A percentile compares a stretch with the other conserved stretches of the same genome.
Conservation (phyloP, 163 green algal genomes). For the Volvox carteri region DNA sequence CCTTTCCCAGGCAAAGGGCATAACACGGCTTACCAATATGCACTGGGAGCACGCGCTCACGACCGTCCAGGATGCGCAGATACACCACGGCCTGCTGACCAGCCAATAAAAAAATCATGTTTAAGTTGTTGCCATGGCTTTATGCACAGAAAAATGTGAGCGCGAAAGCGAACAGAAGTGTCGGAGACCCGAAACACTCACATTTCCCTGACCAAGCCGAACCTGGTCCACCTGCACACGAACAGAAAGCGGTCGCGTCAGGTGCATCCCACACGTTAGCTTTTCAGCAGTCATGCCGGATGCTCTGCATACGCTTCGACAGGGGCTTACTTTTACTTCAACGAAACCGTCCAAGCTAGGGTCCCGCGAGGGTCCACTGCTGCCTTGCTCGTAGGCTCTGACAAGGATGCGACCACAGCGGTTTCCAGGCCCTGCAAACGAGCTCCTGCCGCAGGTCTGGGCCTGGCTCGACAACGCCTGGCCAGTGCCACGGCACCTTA, state of each 20-base stretch:
- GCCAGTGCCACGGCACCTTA: neutral
- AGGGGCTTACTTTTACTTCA: constrained; percentile 37
- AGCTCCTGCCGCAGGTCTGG: neutral
- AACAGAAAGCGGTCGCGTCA: neutral
- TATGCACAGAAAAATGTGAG: too few species aligned
- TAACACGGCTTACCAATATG: constrained; percentile 57
- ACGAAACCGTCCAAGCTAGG: constrained; percentile 39
- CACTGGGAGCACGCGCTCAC: constrained; percentile 38
- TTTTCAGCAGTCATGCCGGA: too few species aligned
- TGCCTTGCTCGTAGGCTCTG: constrained; percentile 34
- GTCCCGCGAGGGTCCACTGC: constrained; percentile 19
- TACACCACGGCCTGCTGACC: constrained; percentile 44
- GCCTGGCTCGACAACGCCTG: constrained; percentile 10
- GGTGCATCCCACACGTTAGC: too few species aligned
- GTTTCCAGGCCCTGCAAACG: neutral
- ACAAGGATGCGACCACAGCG: constrained; percentile 9
- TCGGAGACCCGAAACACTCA: constrained; percentile 11
- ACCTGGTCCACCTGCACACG: constrained; percentile 34
- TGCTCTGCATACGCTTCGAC: constrained; percentile 18
- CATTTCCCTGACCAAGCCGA: constrained; percentile 21
- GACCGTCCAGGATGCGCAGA: constrained; percentile 55
- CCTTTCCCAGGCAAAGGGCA: too few species aligned
- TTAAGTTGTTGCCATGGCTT: too few species aligned
- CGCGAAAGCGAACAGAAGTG: neutral
- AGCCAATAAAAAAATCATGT: too few species aligned